These are phyloP conservation scores for Eutrema heterophyllum DNA, from an alignment of 345 rosid genomes.

Conservation along the genomic window DNA sequence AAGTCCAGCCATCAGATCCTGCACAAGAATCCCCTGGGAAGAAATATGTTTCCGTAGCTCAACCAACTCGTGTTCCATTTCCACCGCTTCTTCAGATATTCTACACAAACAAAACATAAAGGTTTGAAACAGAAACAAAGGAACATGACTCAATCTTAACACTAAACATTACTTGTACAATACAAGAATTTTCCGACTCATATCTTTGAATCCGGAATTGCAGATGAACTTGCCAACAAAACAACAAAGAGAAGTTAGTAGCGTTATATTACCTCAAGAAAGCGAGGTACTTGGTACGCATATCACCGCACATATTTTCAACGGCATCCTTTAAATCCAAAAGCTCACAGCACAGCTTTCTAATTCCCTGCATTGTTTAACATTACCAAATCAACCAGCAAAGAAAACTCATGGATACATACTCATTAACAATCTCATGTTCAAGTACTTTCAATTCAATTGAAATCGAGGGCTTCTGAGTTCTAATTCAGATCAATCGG, in stretches of 20 bases:
- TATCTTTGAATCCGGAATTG: neutral
- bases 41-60: conserved; percentile 87
- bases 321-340: conserved; percentile 97
- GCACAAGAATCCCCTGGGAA: conserved; percentile 78
- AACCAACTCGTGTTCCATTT: conserved; percentile 85
- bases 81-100: conserved; percentile 90
- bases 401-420: neutral
- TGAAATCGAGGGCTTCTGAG: neutral
- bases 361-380: conserved; percentile 63
- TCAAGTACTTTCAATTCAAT: neutral
- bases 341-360: conserved; percentile 92
- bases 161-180: neutral
- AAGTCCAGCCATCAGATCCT: conserved; percentile 82
- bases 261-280: conserved; percentile 62
- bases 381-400: neutral
- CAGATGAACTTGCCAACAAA: neutral
- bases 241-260: neutral
- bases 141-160: neutral
- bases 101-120: conserved; percentile 38
- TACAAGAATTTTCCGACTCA: neutral
- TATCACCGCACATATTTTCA: conserved; percentile 79
- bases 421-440: neutral
- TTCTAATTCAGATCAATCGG: neutral
- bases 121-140: neutral
- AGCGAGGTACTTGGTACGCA: conserved; percentile 71